Percentiles rank a stretch among this genome's conserved stretches.
phyloP scores from a whole-genome alignment of 768 basidiomycete genomes.

The Suillus placidus region DNA sequence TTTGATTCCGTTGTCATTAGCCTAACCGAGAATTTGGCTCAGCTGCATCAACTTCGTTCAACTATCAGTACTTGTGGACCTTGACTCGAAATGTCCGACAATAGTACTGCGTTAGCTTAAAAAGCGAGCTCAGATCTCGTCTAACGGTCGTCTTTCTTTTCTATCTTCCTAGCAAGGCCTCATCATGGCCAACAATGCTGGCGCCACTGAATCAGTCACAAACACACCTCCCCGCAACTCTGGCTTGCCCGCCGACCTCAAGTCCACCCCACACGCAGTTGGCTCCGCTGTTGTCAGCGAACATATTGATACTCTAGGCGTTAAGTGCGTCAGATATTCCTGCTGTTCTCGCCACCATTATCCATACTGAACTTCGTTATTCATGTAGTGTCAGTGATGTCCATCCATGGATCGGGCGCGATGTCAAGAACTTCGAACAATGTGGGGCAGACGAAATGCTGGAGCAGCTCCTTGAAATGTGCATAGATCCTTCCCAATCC shows the following conservation, averaged over 20 bases:
- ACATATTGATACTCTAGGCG: neutral
- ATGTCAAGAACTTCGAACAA: neutral
- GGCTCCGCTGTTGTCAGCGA: neutral
- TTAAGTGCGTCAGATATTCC: neutral
- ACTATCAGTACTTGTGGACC: neutral
- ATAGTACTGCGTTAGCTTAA: neutral
- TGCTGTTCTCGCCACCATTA: neutral
- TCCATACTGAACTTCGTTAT: neutral
- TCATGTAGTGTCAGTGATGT: neutral
- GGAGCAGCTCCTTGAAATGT: neutral
- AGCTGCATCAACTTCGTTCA: neutral
- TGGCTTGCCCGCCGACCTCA: neutral
- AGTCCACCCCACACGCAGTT: slow-evolving; percentile 2
- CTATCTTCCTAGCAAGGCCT: neutral
- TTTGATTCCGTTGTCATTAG: no score
- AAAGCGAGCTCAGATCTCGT: neutral
- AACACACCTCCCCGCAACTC: neutral
- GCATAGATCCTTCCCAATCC: neutral
- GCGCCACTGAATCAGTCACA: neutral
- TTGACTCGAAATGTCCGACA: neutral
- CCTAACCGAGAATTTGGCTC: neutral
- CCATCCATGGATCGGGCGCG: no score
- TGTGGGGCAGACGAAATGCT: slow-evolving; percentile 2
- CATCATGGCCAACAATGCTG: neutral
- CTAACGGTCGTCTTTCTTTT: neutral